A percentile compares a stretch with the other conserved stretches of the same genome.
Conservation (phyloP, 495 filamentous ascomycete genomes). For the Xylaria longipes region DNA sequence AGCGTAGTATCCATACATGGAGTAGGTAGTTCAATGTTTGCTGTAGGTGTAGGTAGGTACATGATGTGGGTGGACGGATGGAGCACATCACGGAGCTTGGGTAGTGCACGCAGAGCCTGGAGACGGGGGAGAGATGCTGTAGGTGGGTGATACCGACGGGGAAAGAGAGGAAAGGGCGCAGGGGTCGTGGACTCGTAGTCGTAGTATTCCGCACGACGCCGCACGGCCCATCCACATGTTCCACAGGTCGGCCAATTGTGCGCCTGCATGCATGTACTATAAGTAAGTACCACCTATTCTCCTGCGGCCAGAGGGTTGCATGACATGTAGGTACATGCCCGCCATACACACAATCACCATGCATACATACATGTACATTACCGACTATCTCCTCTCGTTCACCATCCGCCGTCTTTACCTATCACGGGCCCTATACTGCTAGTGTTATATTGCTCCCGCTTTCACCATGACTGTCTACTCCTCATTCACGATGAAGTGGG, state of each 20-base stretch:
- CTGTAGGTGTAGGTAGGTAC: background rate
- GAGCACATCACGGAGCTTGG: conserved; percentile 7
- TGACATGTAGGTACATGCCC: conserved; percentile 25
- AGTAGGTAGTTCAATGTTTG: background rate
- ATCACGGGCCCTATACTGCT: background rate
- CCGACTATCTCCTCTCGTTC: conserved; percentile 16
- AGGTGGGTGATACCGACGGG: conserved; percentile 5
- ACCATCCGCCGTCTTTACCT: conserved; percentile 13
- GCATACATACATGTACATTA: conserved; percentile 15
- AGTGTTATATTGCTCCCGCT: background rate
- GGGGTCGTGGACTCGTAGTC: background rate
- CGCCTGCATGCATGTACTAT: conserved; percentile 20
- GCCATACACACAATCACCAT: conserved; percentile 24
- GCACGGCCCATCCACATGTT: conserved; percentile 26
- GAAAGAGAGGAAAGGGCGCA: background rate
- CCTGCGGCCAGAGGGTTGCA: conserved; percentile 26
- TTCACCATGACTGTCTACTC: background rate
- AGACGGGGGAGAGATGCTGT: conserved; percentile 10
- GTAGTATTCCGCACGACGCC: conserved; percentile 22
- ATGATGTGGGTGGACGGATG: conserved; percentile 8
- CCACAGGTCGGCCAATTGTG: conserved; percentile 26
- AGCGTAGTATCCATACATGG: background rate
- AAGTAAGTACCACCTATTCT: conserved; percentile 3
- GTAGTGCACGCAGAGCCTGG: background rate
- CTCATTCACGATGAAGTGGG: conserved; percentile 5